Percentiles rank a stretch among this genome's conserved stretches.
Conservation (phyloP, 2,329 filamentous ascomycete species). For the Botryotinia globosa region DNA sequence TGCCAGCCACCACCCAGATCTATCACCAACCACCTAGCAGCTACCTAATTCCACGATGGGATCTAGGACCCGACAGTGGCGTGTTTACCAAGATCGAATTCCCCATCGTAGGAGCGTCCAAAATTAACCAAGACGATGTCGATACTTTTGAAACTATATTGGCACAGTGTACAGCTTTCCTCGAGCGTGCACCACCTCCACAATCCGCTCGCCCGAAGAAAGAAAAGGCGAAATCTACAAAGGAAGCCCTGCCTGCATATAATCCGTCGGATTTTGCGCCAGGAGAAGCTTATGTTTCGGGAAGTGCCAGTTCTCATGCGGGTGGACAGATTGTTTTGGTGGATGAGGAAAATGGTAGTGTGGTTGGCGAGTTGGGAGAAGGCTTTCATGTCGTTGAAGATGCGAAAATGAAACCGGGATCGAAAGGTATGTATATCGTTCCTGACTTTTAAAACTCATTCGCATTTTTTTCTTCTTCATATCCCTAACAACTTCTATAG, state of each 20-base stretch:
- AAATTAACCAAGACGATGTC: slow-evolving; percentile 81
- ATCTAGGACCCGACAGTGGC: slow-evolving; percentile 80
- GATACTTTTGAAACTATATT: slow-evolving; percentile 97
- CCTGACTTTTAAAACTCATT: not conserved
- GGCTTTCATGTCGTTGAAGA: slow-evolving; percentile 80
- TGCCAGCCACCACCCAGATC: slow-evolving; percentile 94
- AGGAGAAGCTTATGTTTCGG: slow-evolving; percentile 72
- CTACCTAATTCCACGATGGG: slow-evolving; percentile 95
- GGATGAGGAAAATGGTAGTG: slow-evolving; percentile 93
- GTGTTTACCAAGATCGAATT: slow-evolving; percentile 95
- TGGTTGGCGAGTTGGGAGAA: slow-evolving; percentile 86
- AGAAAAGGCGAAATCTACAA: slow-evolving; percentile 35
- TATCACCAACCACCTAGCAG: slow-evolving; percentile 91
- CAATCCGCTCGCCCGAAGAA: slow-evolving; percentile 28
- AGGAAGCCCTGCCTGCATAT: slow-evolving; percentile 54
- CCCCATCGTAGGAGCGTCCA: slow-evolving; percentile 66
- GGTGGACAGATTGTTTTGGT: slow-evolving; percentile 84
- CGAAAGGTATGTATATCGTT: slow-evolving; percentile 67
- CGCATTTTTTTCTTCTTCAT: slow-evolving; percentile 14
- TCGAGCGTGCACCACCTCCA: slow-evolving; percentile 71
- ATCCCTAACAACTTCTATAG: slow-evolving; percentile 42
- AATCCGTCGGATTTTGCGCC: slow-evolving; percentile 79
- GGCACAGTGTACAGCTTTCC: slow-evolving; percentile 94
- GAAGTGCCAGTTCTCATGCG: slow-evolving; percentile 56
- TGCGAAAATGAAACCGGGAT: slow-evolving; percentile 72